Evolutionary conservation across 441 rosid species (phyloP).

Genomic region (Adansonia rubrostipa): DNA sequence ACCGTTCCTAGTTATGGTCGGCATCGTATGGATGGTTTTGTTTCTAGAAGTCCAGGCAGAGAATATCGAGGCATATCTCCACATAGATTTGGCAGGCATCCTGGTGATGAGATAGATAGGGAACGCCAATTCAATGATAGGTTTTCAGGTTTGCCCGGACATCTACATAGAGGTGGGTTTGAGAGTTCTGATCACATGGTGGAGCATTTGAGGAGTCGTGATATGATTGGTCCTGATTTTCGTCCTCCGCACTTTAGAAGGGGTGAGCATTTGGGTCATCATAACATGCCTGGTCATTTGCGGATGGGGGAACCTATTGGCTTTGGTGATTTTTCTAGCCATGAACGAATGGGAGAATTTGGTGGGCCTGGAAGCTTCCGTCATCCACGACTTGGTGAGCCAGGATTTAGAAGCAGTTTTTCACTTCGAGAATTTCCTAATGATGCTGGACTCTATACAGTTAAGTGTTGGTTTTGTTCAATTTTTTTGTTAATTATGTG

Average conservation of each 20-base stretch:
- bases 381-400: slow-evolving; percentile 56
- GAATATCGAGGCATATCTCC: slow-evolving; percentile 49
- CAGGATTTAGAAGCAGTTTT: slow-evolving; percentile 65
- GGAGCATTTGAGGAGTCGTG: slow-evolving; percentile 44
- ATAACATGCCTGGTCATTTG: slow-evolving; percentile 41
- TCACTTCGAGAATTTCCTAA: slow-evolving; percentile 48
- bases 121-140: slow-evolving; percentile 52
- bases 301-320: slow-evolving; percentile 48
- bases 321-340: slow-evolving; percentile 53
- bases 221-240: slow-evolving; percentile 45
- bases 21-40: slow-evolving; percentile 46
- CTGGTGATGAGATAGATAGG: slow-evolving; percentile 49
- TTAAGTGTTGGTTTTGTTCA: slow-evolving; percentile 35
- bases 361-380: slow-evolving; percentile 43
- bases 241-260: slow-evolving; percentile 51
- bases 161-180: slow-evolving; percentile 56
- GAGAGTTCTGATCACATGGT: slow-evolving; percentile 54
- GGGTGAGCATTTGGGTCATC: slow-evolving; percentile 60
- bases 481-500: neutral
- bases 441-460: slow-evolving; percentile 53
- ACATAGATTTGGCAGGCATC: slow-evolving; percentile 46
- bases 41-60: slow-evolving; percentile 61
- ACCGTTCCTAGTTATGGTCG: slow-evolving; percentile 48
- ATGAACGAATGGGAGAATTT: slow-evolving; percentile 47
- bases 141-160: slow-evolving; percentile 49